These are phyloP conservation scores for Iris macrosiphon DNA, from an alignment of 106 monocot genomes.

Conservation along the genomic window DNA sequence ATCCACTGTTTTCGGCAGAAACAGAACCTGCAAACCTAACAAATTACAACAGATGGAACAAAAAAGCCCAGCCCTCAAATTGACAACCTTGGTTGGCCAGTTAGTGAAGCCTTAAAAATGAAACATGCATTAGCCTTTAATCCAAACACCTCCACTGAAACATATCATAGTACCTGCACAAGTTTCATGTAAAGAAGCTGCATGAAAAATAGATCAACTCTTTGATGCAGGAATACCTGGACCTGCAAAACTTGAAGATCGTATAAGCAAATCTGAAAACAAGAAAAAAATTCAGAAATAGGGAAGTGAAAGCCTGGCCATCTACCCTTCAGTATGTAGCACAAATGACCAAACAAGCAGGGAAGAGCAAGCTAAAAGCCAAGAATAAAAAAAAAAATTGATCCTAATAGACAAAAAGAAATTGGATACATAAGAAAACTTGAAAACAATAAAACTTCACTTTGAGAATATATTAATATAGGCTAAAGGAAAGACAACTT, in stretches of 20 bases:
- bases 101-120: no score
- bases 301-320: no score
- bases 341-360: background rate
- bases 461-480: background rate
- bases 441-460: background rate
- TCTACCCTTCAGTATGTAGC: no score
- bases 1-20: no score
- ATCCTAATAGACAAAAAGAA: no score
- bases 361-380: no score
- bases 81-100: no score
- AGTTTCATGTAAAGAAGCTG: constrained; percentile 20
- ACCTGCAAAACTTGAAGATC: constrained; percentile 31
- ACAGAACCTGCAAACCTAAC: no score
- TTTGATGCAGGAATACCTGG: constrained; percentile 21
- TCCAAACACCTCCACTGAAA: background rate
- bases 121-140: constrained; percentile 4
- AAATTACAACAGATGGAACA: no score
- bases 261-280: background rate
- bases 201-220: constrained; percentile 14
- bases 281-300: no score
- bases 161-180: constrained; percentile 4
- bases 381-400: no score
- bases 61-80: no score
- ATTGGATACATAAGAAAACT: background rate
- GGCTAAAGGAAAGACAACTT: background rate